Evolutionary conservation across 306 rosid genomes (phyloP), one percentile per base, ranked within the genome.

Genomic region (Erythrophleum fordii): DNA sequence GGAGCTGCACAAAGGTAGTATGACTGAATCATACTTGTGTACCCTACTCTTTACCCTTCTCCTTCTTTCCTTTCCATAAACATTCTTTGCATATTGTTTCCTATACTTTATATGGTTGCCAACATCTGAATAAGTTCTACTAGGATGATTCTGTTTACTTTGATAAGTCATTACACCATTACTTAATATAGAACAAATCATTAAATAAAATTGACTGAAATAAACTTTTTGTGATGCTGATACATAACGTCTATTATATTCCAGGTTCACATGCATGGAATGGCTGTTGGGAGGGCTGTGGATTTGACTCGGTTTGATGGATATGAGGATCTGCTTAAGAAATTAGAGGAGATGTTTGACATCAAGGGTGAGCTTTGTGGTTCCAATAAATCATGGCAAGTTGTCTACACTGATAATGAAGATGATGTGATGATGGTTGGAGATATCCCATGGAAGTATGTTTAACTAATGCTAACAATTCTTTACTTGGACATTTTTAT

Each of bases 181-280:
- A n/a, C 20, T 67, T 25, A 12, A 67, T 8, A 42, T 37, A 37
- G 67, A 5, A 16, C 12, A n/a, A n/a, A 67, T 67, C 34, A 23
- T 68, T 10, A 11, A 45, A 22, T 41, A 68, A n/a, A 11, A 22
- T 42, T 12, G 22, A 23, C 55, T 68, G 53, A 20, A n/a, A 55
- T 20, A 39, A 39, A 25, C 10, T 5, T 77, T 46, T 46, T 67
- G n/a, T 58, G 18, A 5, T 58, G 3, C 35, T 25, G 65, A 58
- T 25, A 58, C 65, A 25, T 29, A 28, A 80, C 51, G 35, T 34
- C 68, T 44, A 35, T 66, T 62, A 37, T 69, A 48, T 77, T 77
- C 42, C 88, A 93, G 99, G 99, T 95, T 84, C 99, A 93, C 86
- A 95, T 95, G 99, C 97, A 90, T 84, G 99, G 99, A 89, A 93